Base-by-base conservation (phyloP, 495 filamentous ascomycete species). In the Trichoderma erinaceum region DNA sequence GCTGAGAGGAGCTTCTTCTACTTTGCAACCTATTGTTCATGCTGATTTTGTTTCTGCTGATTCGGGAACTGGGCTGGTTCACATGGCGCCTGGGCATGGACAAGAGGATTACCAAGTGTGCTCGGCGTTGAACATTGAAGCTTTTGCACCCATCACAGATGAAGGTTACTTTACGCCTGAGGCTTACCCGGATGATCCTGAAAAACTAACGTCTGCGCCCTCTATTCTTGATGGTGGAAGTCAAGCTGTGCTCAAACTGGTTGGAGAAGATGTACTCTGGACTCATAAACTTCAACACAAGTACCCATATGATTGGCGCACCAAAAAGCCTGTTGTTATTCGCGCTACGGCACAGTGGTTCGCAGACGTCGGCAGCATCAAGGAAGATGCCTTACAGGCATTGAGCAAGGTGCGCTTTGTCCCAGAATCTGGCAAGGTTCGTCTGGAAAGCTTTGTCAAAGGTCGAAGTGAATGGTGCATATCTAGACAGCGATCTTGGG, bases 341-440 rank as follows among this genome's bases (percentile, higher is more conserved):
- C 78, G 95, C 70, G 94, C 95, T 25, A 99, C 95, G 0, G 91
- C 90, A 56, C 95, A 99, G 79, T 99, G 95, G 95, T 98, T 99
- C 72, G 92, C 95, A 50, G 90, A 97, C 77, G 92, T 97, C 13
- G 91, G 81, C 44, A 84, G 82, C 18, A 93, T 99, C 72, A 94
- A 95, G 70, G 77, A 82, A 7, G 78, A 80, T 29, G 91, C 93
- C 1, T 75, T 96, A 25, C 73, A 81, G 43, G 83, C 92, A 5
- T 77, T 98, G 16, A 77, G 89, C 11, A 75, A 86, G 64, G 90
- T 97, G 44, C 81, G 78, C 1, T 99, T 97, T 69, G 81, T 96
- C 46, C 95, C 95, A 0, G 82, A 88, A 50, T 76, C 80, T 41
- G 92, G 92, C 4, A 87, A 83, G 69, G 82, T 84, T 2, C 83